Base-by-base conservation (phyloP, 768 basidiomycete species). In the Boletus huronensis region DNA sequence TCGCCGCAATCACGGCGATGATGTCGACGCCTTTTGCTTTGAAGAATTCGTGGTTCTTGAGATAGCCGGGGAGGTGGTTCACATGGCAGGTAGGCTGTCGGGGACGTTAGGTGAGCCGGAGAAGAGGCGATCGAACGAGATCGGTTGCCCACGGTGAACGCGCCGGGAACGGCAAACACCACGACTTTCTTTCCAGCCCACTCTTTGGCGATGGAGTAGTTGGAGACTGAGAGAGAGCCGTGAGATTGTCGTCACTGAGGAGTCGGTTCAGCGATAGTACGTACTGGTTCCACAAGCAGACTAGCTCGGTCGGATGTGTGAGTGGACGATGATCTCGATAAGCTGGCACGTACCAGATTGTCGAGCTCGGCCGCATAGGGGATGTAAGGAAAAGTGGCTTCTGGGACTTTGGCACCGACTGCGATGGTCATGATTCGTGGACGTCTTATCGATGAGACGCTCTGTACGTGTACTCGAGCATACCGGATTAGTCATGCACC, bases 111-210 rank as follows among this genome's bases (percentile, higher is more conserved):
- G 5, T 39, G 26, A 54, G 52, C 14, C 5, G 41, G 13, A 39
- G 5, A 21, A 25, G 19, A 7, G 3, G 35, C 16, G 51, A 56
- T 52, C 39, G 14, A 10, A 38, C 7, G 31, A 48, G 43, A 51
- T 53, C 43, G 5, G 29, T 11, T 46, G 56, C 84, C 55, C 58
- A 89, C 88, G 16, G 88, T 88, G 75, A 90, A 90, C 16, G 88
- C 87, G 43, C 90, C 90, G 17, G 89, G 90, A 32, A 90, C 87
- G 53, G 87, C 76, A 68, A 92, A 79, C 49, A 91, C 64, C 35
- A 91, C 85, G 48, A 92, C 87, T 68, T 87, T 88, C 77, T 92
- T 92, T 64, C 84, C 85, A 69, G 85, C 85, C 87, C 87, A 90
- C 44, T 80, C 76, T 54, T 83, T 74, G 26, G 82, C 14, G 54